phyloP scores from a whole-genome alignment of 129 eudicot genomes.

The Escallonia herrerae region DNA sequence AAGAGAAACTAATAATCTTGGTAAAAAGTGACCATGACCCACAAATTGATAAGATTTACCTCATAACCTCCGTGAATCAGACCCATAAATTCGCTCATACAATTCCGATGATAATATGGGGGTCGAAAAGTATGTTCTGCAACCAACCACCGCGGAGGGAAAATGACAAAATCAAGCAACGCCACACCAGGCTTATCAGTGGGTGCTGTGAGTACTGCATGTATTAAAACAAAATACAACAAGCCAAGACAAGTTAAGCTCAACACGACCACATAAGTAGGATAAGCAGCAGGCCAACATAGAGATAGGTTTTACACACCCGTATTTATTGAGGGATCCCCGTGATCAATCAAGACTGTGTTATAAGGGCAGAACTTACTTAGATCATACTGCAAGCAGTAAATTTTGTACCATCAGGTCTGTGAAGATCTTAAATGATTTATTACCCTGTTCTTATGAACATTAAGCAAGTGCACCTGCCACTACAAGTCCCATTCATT shows the following conservation, averaged over 20 bases:
- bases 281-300: neutral
- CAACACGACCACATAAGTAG: neutral
- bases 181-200: conserved; percentile 92
- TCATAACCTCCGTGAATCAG: conserved; percentile 89
- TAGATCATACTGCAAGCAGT: conserved; percentile 58
- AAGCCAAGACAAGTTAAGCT: neutral
- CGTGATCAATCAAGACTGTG: conserved; percentile 75
- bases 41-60: conserved; percentile 32
- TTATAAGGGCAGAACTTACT: conserved; percentile 83
- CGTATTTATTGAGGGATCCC: conserved; percentile 83
- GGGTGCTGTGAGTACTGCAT: conserved; percentile 79
- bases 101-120: conserved; percentile 96
- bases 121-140: conserved; percentile 93
- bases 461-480: neutral
- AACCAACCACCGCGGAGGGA: conserved; percentile 94
- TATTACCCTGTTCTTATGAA: neutral
- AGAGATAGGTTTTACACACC: conserved; percentile 29
- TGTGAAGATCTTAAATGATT: neutral
- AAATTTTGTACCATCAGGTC: conserved; percentile 6
- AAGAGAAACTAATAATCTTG: neutral
- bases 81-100: conserved; percentile 99
- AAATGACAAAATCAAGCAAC: conserved; percentile 90
- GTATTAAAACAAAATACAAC: conserved; percentile 4
- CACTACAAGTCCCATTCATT: neutral
- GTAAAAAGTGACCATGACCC: neutral